phyloP scores from a whole-genome alignment of 805 yeast genomes.

The Lipomyces oligophaga region DNA sequence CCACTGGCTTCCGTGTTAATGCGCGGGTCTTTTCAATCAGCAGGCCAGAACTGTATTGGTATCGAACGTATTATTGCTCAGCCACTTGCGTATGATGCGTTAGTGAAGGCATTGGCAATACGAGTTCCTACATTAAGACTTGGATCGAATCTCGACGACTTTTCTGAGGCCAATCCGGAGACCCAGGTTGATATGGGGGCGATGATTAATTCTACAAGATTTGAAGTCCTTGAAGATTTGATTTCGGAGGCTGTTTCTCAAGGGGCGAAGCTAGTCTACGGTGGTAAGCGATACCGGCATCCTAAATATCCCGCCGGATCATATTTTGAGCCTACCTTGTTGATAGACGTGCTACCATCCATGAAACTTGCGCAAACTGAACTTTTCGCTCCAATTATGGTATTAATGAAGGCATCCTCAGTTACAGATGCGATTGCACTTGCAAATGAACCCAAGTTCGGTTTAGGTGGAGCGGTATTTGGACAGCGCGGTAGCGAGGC shows the following conservation, averaged over 20 bases:
- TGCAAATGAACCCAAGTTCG: slow-evolving; percentile 83
- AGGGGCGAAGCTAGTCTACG: slow-evolving; percentile 78
- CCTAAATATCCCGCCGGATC: slow-evolving; percentile 96
- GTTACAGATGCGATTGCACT: slow-evolving; percentile 66
- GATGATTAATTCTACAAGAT: slow-evolving; percentile 75
- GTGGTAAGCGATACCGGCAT: slow-evolving; percentile 77
- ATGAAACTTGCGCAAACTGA: slow-evolving; percentile 85
- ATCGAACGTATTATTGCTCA: slow-evolving; percentile 88
- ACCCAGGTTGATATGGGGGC: slow-evolving; percentile 85
- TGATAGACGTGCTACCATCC: slow-evolving; percentile 70
- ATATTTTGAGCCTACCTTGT: slow-evolving; percentile 84
- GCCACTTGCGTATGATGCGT: slow-evolving; percentile 58
- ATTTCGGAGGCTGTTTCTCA: slow-evolving; percentile 67
- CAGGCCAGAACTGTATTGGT: slow-evolving; percentile 98
- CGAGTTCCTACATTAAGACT: slow-evolving; percentile 63
- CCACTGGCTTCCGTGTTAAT: slow-evolving; percentile 71
- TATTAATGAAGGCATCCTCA: slow-evolving; percentile 66
- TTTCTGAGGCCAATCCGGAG: slow-evolving; percentile 46
- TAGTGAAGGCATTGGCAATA: slow-evolving; percentile 54
- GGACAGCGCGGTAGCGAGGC: slow-evolving; percentile 52
- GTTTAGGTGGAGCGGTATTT: slow-evolving; percentile 88
- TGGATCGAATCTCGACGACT: slow-evolving; percentile 90
- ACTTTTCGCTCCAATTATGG: slow-evolving; percentile 89
- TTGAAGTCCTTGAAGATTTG: slow-evolving; percentile 60
- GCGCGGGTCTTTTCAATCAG: slow-evolving; percentile 95